These are phyloP conservation scores for Hypholoma fasciculare DNA, from an alignment of 768 basidiomycete genomes.

Conservation along the genomic window DNA sequence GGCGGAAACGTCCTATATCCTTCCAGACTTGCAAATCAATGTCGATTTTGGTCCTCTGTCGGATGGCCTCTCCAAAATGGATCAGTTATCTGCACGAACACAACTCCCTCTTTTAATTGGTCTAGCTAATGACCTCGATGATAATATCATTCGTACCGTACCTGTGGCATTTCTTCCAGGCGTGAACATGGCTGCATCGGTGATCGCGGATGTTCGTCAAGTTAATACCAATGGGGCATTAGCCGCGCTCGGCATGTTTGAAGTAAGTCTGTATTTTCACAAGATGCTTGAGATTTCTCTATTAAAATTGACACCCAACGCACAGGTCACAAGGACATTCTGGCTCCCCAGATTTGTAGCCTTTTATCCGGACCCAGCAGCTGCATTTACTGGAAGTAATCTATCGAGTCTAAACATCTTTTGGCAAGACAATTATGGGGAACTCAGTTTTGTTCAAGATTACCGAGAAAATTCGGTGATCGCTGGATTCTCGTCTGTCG, in stretches of 20 bases:
- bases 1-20: neutral
- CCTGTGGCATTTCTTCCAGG: neutral
- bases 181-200: neutral
- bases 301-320: neutral
- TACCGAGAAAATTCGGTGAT: conserved; percentile 19
- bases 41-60: neutral
- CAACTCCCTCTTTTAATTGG: neutral
- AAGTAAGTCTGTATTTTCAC: neutral
- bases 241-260: neutral
- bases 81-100: neutral
- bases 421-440: neutral
- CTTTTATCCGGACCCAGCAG: neutral
- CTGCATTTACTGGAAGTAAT: neutral
- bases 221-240: neutral
- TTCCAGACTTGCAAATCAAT: neutral
- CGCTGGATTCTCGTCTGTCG: conserved; percentile 18
- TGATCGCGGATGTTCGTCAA: neutral
- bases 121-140: neutral
- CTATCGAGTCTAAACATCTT: neutral
- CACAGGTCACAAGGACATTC: neutral
- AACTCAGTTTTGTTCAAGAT: conserved; percentile 13
- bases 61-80: too few relatives aligned
- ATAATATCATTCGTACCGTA: neutral
- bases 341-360: neutral
- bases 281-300: neutral